Base-by-base conservation (phyloP, 768 basidiomycete genomes). In the Termitomyces sp. region DNA sequence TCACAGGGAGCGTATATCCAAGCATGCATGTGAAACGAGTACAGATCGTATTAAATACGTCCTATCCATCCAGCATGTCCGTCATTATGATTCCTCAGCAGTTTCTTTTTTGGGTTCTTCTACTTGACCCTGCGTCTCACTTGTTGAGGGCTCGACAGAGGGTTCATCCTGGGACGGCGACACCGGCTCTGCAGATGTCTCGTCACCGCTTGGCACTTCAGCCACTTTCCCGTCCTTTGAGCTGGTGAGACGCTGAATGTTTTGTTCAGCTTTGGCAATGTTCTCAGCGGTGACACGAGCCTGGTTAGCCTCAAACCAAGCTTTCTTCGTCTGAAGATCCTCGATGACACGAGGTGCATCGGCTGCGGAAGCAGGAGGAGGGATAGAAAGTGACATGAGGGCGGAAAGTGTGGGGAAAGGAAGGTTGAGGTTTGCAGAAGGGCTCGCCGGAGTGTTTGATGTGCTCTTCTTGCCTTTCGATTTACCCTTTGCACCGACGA, bases 281-380 rank as follows among this genome's bases (percentile, higher is more conserved):
- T 91, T 91, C 67, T 91, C 90, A 5, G 83, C 81, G 2, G 92
- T 93, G 61, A 82, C 83, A 24, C 84, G 85, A 27, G 82, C 83
- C 72, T 95, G 94, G 75, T 98, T 98, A 33, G 91, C 95, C 70
- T 89, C 86, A 67, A 86, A 97, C 94, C 95, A 98, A 24, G 87
- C 80, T 77, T 95, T 95, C 82, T 98, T 99, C 51, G 85, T 91
- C 72, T 89, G 89, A 57, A 99, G 80, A 70, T 97, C 92, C 67
- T 92, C 90, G 56, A 98, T 79, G 47, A 93, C 84, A 53, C 93
- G 89, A 54, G 87, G 82, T 34, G 95, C 81, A 62, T 99, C 95
- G 5, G 80, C 76, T 42, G 80, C 71, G 12, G 88, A 87, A 18
- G 84, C 79, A 0, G 97, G 97, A 26, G 95, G 91, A 26, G 94